Evolutionary conservation across 2,329 filamentous ascomycete species (phyloP).

Genomic region (Exophiala calicioides): DNA sequence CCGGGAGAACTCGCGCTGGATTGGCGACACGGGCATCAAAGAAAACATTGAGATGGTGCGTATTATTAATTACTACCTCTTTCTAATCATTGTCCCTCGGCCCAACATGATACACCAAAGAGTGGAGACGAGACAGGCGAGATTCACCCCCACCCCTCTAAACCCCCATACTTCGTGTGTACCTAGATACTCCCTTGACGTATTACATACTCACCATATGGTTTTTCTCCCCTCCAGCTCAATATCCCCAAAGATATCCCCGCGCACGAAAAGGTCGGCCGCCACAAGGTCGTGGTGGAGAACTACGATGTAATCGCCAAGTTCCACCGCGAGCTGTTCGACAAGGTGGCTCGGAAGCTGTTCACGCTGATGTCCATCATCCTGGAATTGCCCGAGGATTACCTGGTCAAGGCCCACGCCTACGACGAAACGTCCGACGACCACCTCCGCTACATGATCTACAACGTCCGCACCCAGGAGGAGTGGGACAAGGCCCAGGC

Average conservation of each 20-base stretch:
- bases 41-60: conserved; percentile 41
- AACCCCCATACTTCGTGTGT: too few species aligned
- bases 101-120: too few species aligned
- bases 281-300: conserved; percentile 32
- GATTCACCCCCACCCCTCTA: too few species aligned
- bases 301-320: conserved; percentile 33
- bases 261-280: conserved; percentile 33
- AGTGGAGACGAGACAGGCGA: too few species aligned
- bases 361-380: conserved; percentile 26
- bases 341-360: conserved; percentile 33
- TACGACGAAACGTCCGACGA: conserved; percentile 60
- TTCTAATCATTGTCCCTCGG: too few species aligned
- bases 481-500: conserved; percentile 49
- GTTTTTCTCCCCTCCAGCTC: conserved; percentile 28
- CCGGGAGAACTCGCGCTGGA: conserved; percentile 38
- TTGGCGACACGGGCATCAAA: conserved; percentile 41
- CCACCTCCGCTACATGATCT: conserved; percentile 63
- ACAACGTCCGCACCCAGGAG: conserved; percentile 50
- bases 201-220: not conserved
- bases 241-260: conserved; percentile 38
- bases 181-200: too few species aligned
- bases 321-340: conserved; percentile 35
- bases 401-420: conserved; percentile 56
- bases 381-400: conserved; percentile 59
- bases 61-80: too few species aligned